Evolutionary conservation across 495 filamentous ascomycete species (phyloP).

Genomic region (Aspergillus homomorphus): DNA sequence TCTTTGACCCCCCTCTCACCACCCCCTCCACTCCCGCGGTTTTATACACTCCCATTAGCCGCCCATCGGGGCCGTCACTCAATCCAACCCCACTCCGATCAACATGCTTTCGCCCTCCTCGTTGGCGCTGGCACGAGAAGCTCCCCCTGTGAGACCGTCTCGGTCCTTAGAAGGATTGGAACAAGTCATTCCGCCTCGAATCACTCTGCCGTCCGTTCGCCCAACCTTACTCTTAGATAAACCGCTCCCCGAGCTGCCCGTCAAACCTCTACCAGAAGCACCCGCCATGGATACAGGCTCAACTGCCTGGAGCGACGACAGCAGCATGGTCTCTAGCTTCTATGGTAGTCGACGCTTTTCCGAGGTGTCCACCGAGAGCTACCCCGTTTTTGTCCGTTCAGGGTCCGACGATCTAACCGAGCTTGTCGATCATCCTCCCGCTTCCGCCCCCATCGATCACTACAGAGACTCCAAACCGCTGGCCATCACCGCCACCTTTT

Average conservation of each 20-base stretch:
- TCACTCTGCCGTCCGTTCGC: conserved; percentile 19
- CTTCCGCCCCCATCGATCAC: conserved; percentile 14
- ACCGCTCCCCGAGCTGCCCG: conserved; percentile 38
- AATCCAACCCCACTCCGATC: conserved; percentile 5
- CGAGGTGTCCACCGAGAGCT: conserved; percentile 30
- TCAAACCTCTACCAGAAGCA: conserved; percentile 25
- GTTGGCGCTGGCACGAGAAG: conserved; percentile 21
- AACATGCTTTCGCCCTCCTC: conserved; percentile 27
- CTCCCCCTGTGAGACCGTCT: conserved; percentile 39
- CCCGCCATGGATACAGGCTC: conserved; percentile 23
- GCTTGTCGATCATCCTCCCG: conserved; percentile 20
- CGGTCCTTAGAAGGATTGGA: conserved; percentile 46
- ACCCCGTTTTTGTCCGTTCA: conserved; percentile 41
- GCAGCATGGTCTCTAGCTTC: conserved; percentile 31
- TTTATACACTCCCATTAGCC: not conserved
- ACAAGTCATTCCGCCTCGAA: conserved; percentile 33
- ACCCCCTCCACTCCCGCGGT: not conserved
- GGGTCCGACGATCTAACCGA: conserved; percentile 34
- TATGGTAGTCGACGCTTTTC: conserved; percentile 26
- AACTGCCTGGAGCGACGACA: conserved; percentile 37
- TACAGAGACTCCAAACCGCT: conserved; percentile 16
- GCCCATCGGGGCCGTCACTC: not conserved
- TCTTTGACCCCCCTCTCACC: not conserved
- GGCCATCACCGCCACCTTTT: conserved; percentile 17
- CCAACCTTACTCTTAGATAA: conserved; percentile 36